Base-by-base conservation (phyloP, 2,329 filamentous ascomycete genomes). In the Botrytis squamosa region DNA sequence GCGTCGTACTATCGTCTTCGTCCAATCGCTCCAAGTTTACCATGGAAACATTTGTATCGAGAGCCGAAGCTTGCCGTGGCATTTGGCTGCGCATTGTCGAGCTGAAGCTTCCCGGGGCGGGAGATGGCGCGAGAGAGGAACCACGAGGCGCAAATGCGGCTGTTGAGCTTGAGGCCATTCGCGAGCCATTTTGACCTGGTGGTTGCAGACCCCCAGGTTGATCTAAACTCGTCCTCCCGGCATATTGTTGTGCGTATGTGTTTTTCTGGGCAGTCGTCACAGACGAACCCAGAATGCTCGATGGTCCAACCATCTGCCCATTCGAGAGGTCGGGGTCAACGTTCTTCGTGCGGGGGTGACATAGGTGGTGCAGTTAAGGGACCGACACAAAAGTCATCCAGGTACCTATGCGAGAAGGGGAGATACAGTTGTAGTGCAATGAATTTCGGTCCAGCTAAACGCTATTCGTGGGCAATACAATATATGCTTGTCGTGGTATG, bases 31-130 rank as follows among this genome's bases (percentile, higher is more conserved):
- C 88, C 78, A 87, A 82, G 78, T 83, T 84, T 38, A 76, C 72
- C 77, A 84, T 85, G 49, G 83, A 81, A 72, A 85, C 86, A 69
- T 88, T 86, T 64, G 86, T 83, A 74, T 91, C 88, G 20, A 89
- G 88, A 71, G 86, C 84, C 57, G 88, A 86, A 42, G 89, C 89
- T 67, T 88, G 87, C 72, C 92, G 88, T 63, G 87, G 82, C 80
- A 92, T 87, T 81, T 89, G 88, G 79, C 91, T 93, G 80, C 92
- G 93, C 79, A 97, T 84, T 75, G 97, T 95, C 49, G 94, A 91
- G 79, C 91, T 97, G 85, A 98, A 98, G 85, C 94, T 97, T 62
- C 95, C 95, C 1, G 91, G 91, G 40, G 88, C 90, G 72, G 90
- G 87, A 52, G 90, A 90, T 22, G 92, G 89, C 75, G 91, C 91